phyloP scores from a whole-genome alignment of 768 basidiomycete genomes.

The Cystofilobasidium macerans region DNA sequence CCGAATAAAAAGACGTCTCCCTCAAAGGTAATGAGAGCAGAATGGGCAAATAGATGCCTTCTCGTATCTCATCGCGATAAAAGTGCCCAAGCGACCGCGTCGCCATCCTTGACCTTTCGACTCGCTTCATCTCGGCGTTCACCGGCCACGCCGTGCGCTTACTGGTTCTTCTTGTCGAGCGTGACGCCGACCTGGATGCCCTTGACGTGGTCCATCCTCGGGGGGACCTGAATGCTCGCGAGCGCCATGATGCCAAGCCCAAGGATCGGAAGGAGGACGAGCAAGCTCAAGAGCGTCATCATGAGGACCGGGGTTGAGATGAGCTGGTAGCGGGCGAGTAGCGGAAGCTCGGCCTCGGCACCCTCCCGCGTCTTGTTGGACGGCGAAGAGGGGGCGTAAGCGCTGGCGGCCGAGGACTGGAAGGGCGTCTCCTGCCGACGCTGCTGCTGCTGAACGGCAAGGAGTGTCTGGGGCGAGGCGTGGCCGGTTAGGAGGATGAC shows the following conservation, averaged over 20 bases:
- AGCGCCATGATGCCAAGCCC: conserved; percentile 18
- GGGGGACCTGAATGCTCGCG: conserved; percentile 18
- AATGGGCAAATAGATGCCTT: not conserved
- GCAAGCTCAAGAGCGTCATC: conserved; percentile 8
- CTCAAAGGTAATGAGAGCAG: no score
- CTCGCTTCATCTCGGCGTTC: not conserved
- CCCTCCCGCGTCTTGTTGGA: conserved; percentile 38
- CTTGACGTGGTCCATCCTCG: conserved; percentile 22
- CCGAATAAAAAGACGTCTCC: not conserved
- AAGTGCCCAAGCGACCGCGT: no score
- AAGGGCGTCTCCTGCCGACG: conserved; percentile 48
- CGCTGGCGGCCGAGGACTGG: conserved; percentile 47
- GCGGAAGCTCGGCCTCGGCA: conserved; percentile 13
- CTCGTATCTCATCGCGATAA: no score
- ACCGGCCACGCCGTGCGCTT: not conserved
- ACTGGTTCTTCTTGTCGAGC: conserved; percentile 25
- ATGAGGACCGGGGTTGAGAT: conserved; percentile 22
- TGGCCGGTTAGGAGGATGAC: conserved; percentile 53
- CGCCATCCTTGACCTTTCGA: not conserved
- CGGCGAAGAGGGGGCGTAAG: conserved; percentile 55
- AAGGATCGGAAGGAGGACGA: conserved; percentile 17
- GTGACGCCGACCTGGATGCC: conserved; percentile 16
- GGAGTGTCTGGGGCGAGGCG: conserved; percentile 44
- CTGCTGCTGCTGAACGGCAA: conserved; percentile 61
- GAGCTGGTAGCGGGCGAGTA: conserved; percentile 22